phyloP scores from a whole-genome alignment of 805 yeast genomes.

The Zygosaccharomyces gambellarensis region DNA sequence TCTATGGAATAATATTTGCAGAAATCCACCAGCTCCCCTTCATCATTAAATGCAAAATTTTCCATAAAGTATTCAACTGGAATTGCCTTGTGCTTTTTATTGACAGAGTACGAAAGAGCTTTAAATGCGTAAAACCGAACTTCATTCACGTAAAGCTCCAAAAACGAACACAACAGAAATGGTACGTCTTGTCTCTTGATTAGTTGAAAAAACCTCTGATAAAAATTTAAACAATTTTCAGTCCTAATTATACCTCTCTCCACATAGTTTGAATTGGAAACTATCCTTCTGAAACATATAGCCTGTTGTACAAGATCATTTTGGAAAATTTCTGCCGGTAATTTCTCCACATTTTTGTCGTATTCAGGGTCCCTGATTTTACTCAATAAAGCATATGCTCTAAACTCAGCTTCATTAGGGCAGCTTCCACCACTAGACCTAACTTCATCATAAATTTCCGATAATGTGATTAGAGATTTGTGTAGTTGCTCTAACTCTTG shows the following conservation, averaged over 20 bases:
- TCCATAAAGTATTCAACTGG: slow-evolving; percentile 43
- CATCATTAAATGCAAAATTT: slow-evolving; percentile 64
- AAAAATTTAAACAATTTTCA: slow-evolving; percentile 58
- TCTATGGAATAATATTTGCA: slow-evolving; percentile 61
- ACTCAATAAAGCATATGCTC: slow-evolving; percentile 79
- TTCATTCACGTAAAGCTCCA: slow-evolving; percentile 78
- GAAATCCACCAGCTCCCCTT: slow-evolving; percentile 49
- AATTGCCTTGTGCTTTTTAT: slow-evolving; percentile 65
- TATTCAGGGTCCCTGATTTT: slow-evolving; percentile 81
- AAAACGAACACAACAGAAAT: slow-evolving; percentile 61
- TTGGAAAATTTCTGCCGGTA: slow-evolving; percentile 54
- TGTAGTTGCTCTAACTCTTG: slow-evolving; percentile 94
- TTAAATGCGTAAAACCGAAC: slow-evolving; percentile 68
- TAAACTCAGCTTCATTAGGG: slow-evolving; percentile 87
- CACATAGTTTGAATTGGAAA: slow-evolving; percentile 56
- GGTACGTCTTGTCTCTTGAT: slow-evolving; percentile 52
- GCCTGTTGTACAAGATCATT: slow-evolving; percentile 65
- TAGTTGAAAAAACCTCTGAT: slow-evolving; percentile 57
- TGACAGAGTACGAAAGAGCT: slow-evolving; percentile 60
- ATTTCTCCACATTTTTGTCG: slow-evolving; percentile 64
- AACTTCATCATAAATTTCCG: slow-evolving; percentile 81
- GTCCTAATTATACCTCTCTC: slow-evolving; percentile 50
- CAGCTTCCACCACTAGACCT: slow-evolving; percentile 62
- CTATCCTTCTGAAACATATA: slow-evolving; percentile 58
- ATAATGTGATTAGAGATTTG: slow-evolving; percentile 81